phyloP scores from a whole-genome alignment of 2,329 filamentous ascomycete genomes.

The Alternaria infectoria region DNA sequence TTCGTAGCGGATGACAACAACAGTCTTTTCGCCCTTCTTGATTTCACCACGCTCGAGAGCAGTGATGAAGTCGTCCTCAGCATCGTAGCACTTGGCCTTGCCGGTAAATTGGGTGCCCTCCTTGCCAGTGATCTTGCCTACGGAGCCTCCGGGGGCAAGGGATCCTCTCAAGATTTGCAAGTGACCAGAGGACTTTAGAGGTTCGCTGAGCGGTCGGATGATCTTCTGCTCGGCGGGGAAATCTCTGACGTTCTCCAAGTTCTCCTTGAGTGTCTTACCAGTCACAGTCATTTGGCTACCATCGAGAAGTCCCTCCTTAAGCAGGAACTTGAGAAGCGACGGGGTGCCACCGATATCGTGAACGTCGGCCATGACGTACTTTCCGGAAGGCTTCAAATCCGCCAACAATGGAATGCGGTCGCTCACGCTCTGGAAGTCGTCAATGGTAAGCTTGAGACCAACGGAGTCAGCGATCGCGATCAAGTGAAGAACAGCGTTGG shows the following conservation, averaged over 20 bases:
- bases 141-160: slow-evolving; percentile 71
- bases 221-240: slow-evolving; percentile 74
- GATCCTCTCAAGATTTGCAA: slow-evolving; percentile 75
- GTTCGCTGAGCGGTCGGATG: slow-evolving; percentile 70
- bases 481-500: slow-evolving; percentile 59
- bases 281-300: slow-evolving; percentile 58
- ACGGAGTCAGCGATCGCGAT: slow-evolving; percentile 60
- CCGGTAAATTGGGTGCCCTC: slow-evolving; percentile 72
- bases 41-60: slow-evolving; percentile 72
- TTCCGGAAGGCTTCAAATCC: slow-evolving; percentile 60
- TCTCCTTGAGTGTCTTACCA: slow-evolving; percentile 58
- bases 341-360: slow-evolving; percentile 59
- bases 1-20: slow-evolving; percentile 77
- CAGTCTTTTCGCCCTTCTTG: slow-evolving; percentile 77
- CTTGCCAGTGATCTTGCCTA: slow-evolving; percentile 80
- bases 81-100: slow-evolving; percentile 73
- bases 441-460: slow-evolving; percentile 58
- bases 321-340: slow-evolving; percentile 57
- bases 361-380: slow-evolving; percentile 67
- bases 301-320: slow-evolving; percentile 57
- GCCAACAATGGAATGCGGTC: slow-evolving; percentile 59
- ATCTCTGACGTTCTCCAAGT: slow-evolving; percentile 62
- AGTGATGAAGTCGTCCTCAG: slow-evolving; percentile 71
- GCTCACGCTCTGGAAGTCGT: slow-evolving; percentile 59
- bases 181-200: slow-evolving; percentile 74